Percentiles rank a stretch among this genome's conserved stretches.
Evolutionary conservation across 495 filamentous ascomycete species (phyloP).

Genomic region (Stereocaulon alpinum): DNA sequence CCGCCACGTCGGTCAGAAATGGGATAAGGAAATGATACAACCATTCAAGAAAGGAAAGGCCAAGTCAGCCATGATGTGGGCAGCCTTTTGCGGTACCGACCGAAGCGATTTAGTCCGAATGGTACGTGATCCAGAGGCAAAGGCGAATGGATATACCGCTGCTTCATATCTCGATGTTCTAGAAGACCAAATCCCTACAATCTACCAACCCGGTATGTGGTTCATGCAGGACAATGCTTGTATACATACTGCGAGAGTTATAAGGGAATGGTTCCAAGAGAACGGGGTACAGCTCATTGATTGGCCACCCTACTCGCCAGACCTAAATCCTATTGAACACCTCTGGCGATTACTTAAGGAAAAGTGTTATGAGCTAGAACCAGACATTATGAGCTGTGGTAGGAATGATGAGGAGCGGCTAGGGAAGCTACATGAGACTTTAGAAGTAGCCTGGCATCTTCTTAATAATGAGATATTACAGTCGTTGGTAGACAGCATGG

Average conservation of each 20-base stretch:
- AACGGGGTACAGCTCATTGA: background rate
- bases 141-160: no score
- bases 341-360: background rate
- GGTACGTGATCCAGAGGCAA: background rate
- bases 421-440: background rate
- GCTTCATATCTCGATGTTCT: background rate
- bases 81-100: background rate
- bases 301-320: background rate
- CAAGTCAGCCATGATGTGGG: background rate
- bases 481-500: background rate
- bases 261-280: background rate
- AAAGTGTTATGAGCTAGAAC: background rate
- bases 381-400: background rate
- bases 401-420: background rate
- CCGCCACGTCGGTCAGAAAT: background rate
- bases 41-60: background rate
- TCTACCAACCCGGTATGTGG: background rate
- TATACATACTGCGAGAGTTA: background rate
- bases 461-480: background rate
- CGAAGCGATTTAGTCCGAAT: background rate
- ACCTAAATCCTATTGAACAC: background rate
- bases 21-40: constrained; percentile 1
- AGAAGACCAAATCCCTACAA: background rate
- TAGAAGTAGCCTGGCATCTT: background rate
- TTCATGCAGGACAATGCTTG: background rate